These are phyloP conservation scores for Limnomonas spitsbergensis DNA, from an alignment of 139 green algal genomes.

Conservation along the genomic window DNA sequence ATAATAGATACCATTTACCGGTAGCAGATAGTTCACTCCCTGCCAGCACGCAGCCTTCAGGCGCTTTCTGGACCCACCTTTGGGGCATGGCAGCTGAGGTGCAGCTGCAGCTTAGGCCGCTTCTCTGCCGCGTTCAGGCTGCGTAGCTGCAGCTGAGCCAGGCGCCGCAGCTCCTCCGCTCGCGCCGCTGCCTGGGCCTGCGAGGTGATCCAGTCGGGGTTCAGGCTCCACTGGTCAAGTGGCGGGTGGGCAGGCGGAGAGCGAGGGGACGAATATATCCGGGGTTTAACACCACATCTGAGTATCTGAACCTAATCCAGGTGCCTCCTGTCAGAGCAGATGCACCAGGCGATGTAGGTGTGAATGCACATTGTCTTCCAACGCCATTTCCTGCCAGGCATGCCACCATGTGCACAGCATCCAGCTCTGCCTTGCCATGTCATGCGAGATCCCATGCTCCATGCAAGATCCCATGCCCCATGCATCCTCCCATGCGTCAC, in stretches of 20 bases:
- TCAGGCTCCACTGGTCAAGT: no score
- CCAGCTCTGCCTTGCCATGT: no score
- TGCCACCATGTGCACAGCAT: no score
- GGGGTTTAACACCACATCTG: not conserved
- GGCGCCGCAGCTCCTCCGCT: constrained; percentile 43
- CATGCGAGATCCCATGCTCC: no score
- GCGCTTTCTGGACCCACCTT: constrained; percentile 64
- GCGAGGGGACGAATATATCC: not conserved
- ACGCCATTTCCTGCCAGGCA: no score
- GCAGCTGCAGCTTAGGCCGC: constrained; percentile 53
- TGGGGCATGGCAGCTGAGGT: constrained; percentile 74
- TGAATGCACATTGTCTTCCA: no score
- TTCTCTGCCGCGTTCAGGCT: constrained; percentile 35
- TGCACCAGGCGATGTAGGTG: no score
- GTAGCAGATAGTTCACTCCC: not conserved
- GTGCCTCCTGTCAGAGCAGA: no score
- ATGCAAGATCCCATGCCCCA: no score
- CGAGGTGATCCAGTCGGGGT: not conserved
- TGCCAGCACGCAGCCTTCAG: not conserved
- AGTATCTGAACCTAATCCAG: not conserved
- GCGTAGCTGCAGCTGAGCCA: constrained; percentile 52
- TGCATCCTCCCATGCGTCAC: no score
- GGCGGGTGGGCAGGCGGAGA: not conserved
- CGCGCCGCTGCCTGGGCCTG: constrained; percentile 49
- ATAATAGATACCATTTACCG: no score